phyloP scores from a whole-genome alignment of 2,329 filamentous ascomycete species.

The Cryphonectria naterciae region DNA sequence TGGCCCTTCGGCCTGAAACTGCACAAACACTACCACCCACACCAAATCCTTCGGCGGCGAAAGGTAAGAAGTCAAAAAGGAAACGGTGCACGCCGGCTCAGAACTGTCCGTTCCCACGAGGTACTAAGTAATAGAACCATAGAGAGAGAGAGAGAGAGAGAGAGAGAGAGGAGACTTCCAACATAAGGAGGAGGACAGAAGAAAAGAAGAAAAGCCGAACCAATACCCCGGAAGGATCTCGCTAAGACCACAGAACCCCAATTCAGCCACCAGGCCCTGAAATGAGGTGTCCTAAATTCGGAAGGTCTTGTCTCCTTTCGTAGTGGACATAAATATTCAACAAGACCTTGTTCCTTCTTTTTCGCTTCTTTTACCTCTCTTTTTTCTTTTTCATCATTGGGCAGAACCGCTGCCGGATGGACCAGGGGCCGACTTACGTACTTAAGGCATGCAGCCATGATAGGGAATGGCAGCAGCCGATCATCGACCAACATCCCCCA shows the following conservation, averaged over 20 bases:
- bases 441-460: too few species aligned
- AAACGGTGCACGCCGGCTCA: neutral
- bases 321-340: neutral
- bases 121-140: neutral
- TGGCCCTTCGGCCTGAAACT: neutral
- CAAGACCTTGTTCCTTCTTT: neutral
- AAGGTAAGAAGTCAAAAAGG: neutral
- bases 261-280: neutral
- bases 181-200: neutral
- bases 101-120: neutral
- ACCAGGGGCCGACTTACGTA: neutral
- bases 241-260: slow-evolving; percentile 1
- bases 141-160: neutral
- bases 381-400: neutral
- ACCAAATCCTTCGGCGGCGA: slow-evolving; percentile 7
- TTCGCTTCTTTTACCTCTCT: neutral
- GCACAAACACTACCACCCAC: neutral
- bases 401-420: neutral
- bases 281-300: slow-evolving; percentile 7
- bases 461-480: neutral
- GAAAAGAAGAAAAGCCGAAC: neutral
- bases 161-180: neutral
- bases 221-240: slow-evolving; percentile 5
- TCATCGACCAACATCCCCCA: neutral
- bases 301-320: neutral